Base-by-base conservation (phyloP, 768 basidiomycete genomes). In the Termitomyces sp. region DNA sequence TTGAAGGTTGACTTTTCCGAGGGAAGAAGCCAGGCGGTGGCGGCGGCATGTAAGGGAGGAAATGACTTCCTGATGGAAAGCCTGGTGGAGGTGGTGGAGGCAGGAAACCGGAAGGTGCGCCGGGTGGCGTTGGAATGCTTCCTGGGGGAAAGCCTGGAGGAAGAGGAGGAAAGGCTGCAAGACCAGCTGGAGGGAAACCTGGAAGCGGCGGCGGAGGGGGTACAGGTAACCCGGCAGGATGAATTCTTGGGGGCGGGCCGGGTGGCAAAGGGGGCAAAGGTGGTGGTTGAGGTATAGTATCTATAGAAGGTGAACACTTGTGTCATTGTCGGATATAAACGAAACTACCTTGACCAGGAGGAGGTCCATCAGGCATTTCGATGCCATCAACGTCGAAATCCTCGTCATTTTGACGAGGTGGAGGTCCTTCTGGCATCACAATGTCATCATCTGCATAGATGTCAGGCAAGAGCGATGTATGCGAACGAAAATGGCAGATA, bases 301-400 rank as follows among this genome's bases (percentile, higher is more conserved):
- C 27, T 45, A 12, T 2, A 58, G 52, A 49, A 40, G 47, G 12
- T 19, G 14, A 43, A 25, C 19, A 25, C n/a, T 16, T n/a, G 12
- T 12, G 17, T 25, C 41, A 43, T 19, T 35, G 39, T 41, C 23
- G 5, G 28, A 51, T 25, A 27, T n/a, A 40, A 61, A 39, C 10
- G 10, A 44, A 51, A 51, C 21, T 57, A 69, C 66, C 58, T 48
- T 64, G 55, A 30, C 71, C 72, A 3, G 83, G 82, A 42, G 89
- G 89, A 39, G 87, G 89, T 2, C 87, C 93, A 52, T 86, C 88
- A 12, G 94, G 94, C 86, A 96, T 89, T 12, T 82, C 83, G 41
- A 96, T 94, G 58, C 93, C 93, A 61, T 94, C 91, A 30, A 62
- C 52, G 56, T 91, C 92, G 50, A 80, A 83, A 39, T 78, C 78